Evolutionary conservation across 2,329 filamentous ascomycete species (phyloP), one percentile per base, ranked within the genome.

Genomic region (Sporothrix humicola): DNA sequence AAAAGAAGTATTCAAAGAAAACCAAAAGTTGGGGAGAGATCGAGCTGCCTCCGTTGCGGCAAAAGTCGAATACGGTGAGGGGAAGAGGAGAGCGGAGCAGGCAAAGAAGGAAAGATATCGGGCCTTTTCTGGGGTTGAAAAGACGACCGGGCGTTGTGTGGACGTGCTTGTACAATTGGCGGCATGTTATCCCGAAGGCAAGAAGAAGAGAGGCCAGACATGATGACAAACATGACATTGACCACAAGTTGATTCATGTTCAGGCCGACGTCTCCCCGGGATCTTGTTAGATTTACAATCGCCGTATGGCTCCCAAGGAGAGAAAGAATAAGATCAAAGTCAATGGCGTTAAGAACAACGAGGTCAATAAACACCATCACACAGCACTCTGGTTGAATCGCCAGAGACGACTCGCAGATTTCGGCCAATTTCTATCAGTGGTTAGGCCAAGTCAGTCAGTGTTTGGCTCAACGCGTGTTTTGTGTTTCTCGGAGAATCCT

Each of bases 1-100:
- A n/a, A n/a, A n/a, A n/a, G n/a, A n/a, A n/a, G n/a, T n/a, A n/a
- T n/a, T n/a, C n/a, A n/a, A n/a, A n/a, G n/a, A n/a, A n/a, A n/a
- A n/a, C n/a, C n/a, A n/a, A n/a, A 37, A 59, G 23, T 26, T 26
- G 23, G 23, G 23, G 23, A 26, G 23, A 26, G 3, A n/a, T 37
- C 56, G 56, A 59, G 5, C 26, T 65, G 37, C 37, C 37, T 65
- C 59, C 37, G 4, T 46, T 15, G 59, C 59, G 59, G 59, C 37
- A 65, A 65, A 65, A 65, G 59, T 46, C 59, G 20, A 46, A 46
- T 23, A 65, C 37, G 59, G 59, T 46, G 59, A 44, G 59, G 59
- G 15, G 56, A 59, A 8, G 17, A 4, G 31, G 17, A n/a, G 17
- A 20, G 44, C 37, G 37, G 56, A 17, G 59, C 10, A 31, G 58